A percentile compares a stretch with the other conserved stretches of the same genome.
Evolutionary conservation across 208 protist species (phyloP).

Genomic region (Crithidia bombi): DNA sequence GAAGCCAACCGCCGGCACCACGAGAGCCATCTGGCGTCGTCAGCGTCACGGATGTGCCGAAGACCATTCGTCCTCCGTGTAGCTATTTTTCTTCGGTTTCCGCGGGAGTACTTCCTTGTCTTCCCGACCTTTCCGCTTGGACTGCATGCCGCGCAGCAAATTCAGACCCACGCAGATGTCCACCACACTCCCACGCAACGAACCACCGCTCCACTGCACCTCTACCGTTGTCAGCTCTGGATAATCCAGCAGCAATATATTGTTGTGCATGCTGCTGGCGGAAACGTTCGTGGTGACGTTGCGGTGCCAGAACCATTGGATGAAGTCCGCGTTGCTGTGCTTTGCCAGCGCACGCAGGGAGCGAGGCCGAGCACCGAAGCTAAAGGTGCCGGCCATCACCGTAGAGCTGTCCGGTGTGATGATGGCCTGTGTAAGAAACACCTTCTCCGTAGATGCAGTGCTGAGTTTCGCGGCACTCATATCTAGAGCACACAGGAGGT

Average conservation of each 20-base stretch:
- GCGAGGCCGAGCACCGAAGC: slow-evolving; percentile 1
- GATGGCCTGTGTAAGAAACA: slow-evolving; percentile 60
- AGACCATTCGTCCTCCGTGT: slow-evolving; percentile 1
- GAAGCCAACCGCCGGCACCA: background rate
- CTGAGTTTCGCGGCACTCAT: background rate
- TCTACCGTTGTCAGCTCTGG: slow-evolving; percentile 21
- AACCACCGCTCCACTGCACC: slow-evolving; percentile 7
- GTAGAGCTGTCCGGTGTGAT: slow-evolving; percentile 27
- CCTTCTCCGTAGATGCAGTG: background rate
- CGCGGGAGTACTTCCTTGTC: background rate
- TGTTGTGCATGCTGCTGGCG: slow-evolving; percentile 36
- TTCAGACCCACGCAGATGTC: slow-evolving; percentile 53
- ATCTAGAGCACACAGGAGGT: slow-evolving; percentile 33
- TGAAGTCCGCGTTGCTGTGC: slow-evolving; percentile 36
- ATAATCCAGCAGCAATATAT: slow-evolving; percentile 63
- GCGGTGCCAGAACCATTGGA: slow-evolving; percentile 42
- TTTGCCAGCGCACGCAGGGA: slow-evolving; percentile 31
- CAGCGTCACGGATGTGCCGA: too few species aligned
- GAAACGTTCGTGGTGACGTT: slow-evolving; percentile 13
- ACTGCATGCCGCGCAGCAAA: slow-evolving; percentile 18
- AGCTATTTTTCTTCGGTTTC: background rate
- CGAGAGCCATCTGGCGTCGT: background rate
- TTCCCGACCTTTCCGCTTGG: background rate
- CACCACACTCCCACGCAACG: slow-evolving; percentile 24
- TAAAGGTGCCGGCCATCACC: slow-evolving; percentile 32